Base-by-base conservation (phyloP, 2,329 filamentous ascomycete genomes). In the Monosporascus sp. region DNA sequence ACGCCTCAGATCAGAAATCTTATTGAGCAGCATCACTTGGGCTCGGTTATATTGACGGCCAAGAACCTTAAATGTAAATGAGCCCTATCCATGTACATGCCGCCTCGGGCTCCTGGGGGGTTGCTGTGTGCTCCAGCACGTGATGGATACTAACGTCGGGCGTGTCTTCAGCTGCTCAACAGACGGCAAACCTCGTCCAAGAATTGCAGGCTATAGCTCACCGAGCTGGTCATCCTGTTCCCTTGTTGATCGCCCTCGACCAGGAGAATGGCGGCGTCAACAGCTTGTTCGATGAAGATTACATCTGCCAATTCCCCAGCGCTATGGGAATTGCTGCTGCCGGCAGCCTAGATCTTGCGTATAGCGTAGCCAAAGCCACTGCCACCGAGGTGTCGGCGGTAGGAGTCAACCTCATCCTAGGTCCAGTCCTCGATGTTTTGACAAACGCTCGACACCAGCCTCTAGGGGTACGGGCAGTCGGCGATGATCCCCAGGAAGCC, bases 251-350 rank as follows among this genome's bases (percentile, higher is more conserved):
- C 62, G 92, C 89, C 39, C 76, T 97, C 38, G 94, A 97, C 67
- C 94, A 99, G 68, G 94, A 99, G 70, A 97, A 99, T 83, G 94
- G 94, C 58, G 92, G 93, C 3, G 93, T 97, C 69, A 97, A 97
- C 74, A 96, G 90, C 72, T 80, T 97, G 2, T 97, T 95, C 65
- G 93, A 97, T 68, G 91, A 96, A 62, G 90, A 94, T 65, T 94
- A 92, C 68, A 93, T 97, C 61, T 91, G 90, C 60, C 94, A 97
- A 68, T 99, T 96, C 62, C 94, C 94, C 8, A 96, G 92, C 65
- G 89, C 93, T 57, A 97, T 99, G 93, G 93, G 92, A 14, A 81
- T 97, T 55, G 91, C 93, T n/a, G 94, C 94, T 22, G 91, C 92
- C 5, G 90, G 92, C 24, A 92, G 87, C 11, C 86, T 85, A 37